Percentiles rank a stretch among this genome's conserved stretches.
phyloP scores from a whole-genome alignment of 805 yeast species.

The Yamadazyma philogaea region DNA sequence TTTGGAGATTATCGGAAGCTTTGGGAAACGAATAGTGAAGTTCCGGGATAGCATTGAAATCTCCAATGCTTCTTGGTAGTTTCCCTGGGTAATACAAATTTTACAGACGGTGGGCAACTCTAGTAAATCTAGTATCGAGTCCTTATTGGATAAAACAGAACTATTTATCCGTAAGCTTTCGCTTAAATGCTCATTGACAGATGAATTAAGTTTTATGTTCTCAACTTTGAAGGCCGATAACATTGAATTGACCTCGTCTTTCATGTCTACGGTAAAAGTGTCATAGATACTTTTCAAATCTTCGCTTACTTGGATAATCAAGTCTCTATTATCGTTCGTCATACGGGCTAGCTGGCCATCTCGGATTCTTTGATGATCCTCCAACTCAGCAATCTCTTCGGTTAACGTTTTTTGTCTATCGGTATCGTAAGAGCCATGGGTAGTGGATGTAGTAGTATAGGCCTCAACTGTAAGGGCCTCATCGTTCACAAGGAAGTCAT shows the following conservation, averaged over 20 bases:
- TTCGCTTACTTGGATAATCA: constrained; percentile 41
- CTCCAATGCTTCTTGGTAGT: constrained; percentile 86
- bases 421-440: not conserved
- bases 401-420: constrained; percentile 38
- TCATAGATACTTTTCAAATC: constrained; percentile 32
- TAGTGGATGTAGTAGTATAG: constrained; percentile 34
- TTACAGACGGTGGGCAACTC: constrained; percentile 81
- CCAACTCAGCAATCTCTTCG: constrained; percentile 74
- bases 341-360: constrained; percentile 45
- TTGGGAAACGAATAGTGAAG: constrained; percentile 66
- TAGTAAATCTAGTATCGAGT: constrained; percentile 69
- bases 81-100: constrained; percentile 82
- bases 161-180: constrained; percentile 22
- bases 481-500: constrained; percentile 47
- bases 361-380: constrained; percentile 48
- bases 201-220: constrained; percentile 6
- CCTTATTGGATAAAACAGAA: constrained; percentile 57
- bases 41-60: constrained; percentile 72
- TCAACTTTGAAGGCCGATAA: constrained; percentile 10
- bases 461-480: constrained; percentile 44
- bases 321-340: constrained; percentile 41
- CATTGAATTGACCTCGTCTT: constrained; percentile 16
- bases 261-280: constrained; percentile 20
- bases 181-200: constrained; percentile 22
- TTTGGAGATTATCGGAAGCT: constrained; percentile 47